A percentile compares a stretch with the other conserved stretches of the same genome.
phyloP scores from a whole-genome alignment of 345 rosid genomes.

The Hirschfeldia incana region DNA sequence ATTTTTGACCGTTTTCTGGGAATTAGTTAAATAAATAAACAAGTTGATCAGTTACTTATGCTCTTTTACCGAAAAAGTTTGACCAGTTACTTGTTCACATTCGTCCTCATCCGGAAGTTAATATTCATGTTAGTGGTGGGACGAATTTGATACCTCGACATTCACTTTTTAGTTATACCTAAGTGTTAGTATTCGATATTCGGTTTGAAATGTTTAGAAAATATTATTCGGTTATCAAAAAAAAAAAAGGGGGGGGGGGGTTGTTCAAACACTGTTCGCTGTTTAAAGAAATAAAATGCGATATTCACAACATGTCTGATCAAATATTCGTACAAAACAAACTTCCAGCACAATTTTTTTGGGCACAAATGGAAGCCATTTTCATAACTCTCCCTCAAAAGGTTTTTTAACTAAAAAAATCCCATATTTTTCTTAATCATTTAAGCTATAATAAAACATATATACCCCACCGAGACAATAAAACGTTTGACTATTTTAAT shows the following conservation, averaged over 20 bases:
- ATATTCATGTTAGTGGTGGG: conserved; percentile 10
- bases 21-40: background rate
- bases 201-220: background rate
- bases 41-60: conserved; percentile 3
- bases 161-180: background rate
- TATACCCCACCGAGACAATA: too few species aligned
- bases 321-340: background rate
- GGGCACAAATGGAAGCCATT: background rate
- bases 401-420: background rate
- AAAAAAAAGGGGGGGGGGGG: too few species aligned
- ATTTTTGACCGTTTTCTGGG: conserved; percentile 32
- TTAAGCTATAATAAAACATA: background rate
- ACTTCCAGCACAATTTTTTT: background rate
- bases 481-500: background rate
- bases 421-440: background rate
- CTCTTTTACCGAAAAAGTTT: background rate
- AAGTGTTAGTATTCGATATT: background rate
- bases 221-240: background rate
- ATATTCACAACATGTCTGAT: background rate
- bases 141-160: background rate
- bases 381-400: background rate
- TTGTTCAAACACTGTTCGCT: too few species aligned
- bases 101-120: conserved; percentile 10
- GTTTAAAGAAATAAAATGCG: background rate
- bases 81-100: conserved; percentile 27